These are phyloP conservation scores for Alternaria alternata DNA, from an alignment of 2,329 filamentous ascomycete species.

Conservation along the genomic window DNA sequence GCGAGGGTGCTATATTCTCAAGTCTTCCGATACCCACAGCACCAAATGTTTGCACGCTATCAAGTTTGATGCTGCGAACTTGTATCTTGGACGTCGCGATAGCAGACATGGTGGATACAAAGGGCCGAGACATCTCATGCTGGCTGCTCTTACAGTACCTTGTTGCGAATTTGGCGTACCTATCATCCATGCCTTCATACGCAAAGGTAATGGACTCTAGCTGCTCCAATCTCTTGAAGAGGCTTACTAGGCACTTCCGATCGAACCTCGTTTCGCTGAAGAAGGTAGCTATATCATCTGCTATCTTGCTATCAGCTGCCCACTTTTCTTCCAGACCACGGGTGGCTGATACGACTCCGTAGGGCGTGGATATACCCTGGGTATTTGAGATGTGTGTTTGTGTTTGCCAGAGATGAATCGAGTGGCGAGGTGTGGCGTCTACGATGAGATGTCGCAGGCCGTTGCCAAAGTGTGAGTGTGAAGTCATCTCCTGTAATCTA, in stretches of 20 bases:
- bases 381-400: constrained; percentile 19
- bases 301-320: constrained; percentile 6
- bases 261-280: constrained; percentile 41
- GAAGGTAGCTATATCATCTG: constrained; percentile 22
- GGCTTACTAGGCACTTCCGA: constrained; percentile 23
- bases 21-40: constrained; percentile 33
- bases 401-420: constrained; percentile 34
- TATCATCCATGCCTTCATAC: constrained; percentile 25
- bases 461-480: constrained; percentile 23
- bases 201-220: constrained; percentile 17
- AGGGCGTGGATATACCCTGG: constrained; percentile 3
- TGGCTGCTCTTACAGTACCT: constrained; percentile 34
- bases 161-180: constrained; percentile 22
- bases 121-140: constrained; percentile 41
- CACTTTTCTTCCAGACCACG: constrained; percentile 12
- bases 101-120: constrained; percentile 34
- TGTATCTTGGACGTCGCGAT: constrained; percentile 23
- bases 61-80: constrained; percentile 16
- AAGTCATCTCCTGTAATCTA: constrained; percentile 24
- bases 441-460: constrained; percentile 32
- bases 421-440: constrained; percentile 38
- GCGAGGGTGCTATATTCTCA: constrained; percentile 26
- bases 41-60: constrained; percentile 13
- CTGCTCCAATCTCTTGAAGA: constrained; percentile 23
- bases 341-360: neutral